phyloP scores from a whole-genome alignment of 257 asterid genomes.

The Solanum sejunctum region DNA sequence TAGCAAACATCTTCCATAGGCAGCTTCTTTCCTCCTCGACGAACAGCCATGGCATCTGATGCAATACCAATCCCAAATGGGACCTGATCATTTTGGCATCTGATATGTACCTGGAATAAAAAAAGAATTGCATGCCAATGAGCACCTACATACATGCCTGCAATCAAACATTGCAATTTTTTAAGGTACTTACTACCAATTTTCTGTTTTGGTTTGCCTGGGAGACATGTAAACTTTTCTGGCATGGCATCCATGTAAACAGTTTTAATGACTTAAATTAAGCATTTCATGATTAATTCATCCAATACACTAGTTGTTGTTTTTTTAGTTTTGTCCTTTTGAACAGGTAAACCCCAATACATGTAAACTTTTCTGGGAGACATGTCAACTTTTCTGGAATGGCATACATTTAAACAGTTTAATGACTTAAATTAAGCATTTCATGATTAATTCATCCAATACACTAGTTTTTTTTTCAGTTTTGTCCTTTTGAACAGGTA shows the following conservation, averaged over 20 bases:
- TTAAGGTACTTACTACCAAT: not conserved
- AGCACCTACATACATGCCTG: not conserved
- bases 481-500: not conserved
- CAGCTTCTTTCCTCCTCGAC: conserved; percentile 75
- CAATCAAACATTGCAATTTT: not conserved
- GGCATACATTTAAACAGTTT: not conserved
- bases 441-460: not conserved
- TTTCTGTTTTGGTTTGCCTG: not conserved
- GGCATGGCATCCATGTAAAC: not conserved
- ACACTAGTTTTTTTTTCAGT: not conserved
- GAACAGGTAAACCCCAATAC: not conserved
- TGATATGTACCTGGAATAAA: conserved; percentile 45
- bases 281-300: not conserved
- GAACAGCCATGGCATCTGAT: conserved; percentile 81
- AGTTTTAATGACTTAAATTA: not conserved
- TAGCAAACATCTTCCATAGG: conserved; percentile 88
- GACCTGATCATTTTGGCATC: conserved; percentile 38
- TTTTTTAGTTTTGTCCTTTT: not conserved
- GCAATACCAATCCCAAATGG: conserved; percentile 81
- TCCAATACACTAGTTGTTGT: not conserved
- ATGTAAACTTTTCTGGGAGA: not conserved
- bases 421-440: not conserved
- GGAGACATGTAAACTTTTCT: not conserved
- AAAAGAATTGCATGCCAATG: not conserved
- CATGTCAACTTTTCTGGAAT: not conserved